A percentile compares a stretch with the other conserved stretches of the same genome.
Evolutionary conservation across 1,284 basidiomycete genomes (phyloP).

Genomic region (Tetrapyrgos nigripes): DNA sequence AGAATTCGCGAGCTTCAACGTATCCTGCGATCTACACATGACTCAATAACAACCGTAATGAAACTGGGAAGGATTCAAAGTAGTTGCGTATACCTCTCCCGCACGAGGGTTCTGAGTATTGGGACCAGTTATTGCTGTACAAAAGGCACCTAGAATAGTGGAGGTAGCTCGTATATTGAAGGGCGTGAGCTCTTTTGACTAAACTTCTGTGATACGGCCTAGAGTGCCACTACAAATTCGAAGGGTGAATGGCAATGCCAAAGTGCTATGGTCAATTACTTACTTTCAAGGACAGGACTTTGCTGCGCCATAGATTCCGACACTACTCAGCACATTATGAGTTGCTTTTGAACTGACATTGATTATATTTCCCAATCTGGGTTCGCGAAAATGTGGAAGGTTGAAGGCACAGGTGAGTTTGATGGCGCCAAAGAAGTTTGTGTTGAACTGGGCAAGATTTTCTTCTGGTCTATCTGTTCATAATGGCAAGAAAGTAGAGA

Average conservation of each 20-base stretch:
- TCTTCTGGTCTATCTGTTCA: no score
- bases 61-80: no score
- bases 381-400: conserved; percentile 8
- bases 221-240: neutral
- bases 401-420: conserved; percentile 8
- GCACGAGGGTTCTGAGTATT: neutral
- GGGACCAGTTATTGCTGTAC: neutral
- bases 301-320: conserved; percentile 4
- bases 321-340: neutral
- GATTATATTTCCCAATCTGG: conserved; percentile 3
- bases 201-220: conserved; percentile 3
- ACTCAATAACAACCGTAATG: neutral
- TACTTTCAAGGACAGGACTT: conserved; percentile 9
- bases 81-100: conserved; percentile 1
- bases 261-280: no score
- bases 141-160: neutral
- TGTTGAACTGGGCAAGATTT: conserved; percentile 6
- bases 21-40: conserved; percentile 6
- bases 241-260: no score
- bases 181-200: conserved; percentile 9
- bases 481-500: no score
- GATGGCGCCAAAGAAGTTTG: conserved; percentile 7
- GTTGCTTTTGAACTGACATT: conserved; percentile 9
- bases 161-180: conserved; percentile 4
- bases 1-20: neutral